These are phyloP conservation scores for Lasiodiplodia hormozganensis DNA, from an alignment of 2,329 filamentous ascomycete species.

Conservation along the genomic window DNA sequence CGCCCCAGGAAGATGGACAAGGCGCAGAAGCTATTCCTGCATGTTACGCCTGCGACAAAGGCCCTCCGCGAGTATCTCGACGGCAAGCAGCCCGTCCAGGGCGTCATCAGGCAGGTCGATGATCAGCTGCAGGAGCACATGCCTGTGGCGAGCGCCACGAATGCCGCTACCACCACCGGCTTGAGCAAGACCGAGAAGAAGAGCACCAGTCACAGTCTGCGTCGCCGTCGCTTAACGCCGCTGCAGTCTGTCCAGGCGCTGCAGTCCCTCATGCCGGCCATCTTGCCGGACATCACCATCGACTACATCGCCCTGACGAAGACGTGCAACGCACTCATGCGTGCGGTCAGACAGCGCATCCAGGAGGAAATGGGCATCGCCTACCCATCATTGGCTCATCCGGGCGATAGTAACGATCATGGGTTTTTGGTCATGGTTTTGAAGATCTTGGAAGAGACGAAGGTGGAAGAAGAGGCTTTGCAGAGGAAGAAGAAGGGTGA, in stretches of 20 bases:
- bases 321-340: neutral
- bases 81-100: neutral
- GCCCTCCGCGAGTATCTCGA: neutral
- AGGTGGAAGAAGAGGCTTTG: neutral
- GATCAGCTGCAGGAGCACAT: neutral
- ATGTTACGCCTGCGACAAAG: neutral
- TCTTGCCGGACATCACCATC: neutral
- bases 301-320: constrained; percentile 2
- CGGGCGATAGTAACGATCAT: constrained; percentile 3
- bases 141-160: neutral
- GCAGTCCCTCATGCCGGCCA: neutral
- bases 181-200: neutral
- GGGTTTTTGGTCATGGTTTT: neutral
- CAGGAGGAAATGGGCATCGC: neutral
- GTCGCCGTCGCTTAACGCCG: neutral
- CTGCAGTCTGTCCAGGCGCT: neutral
- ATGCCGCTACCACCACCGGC: neutral
- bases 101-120: neutral
- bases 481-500: neutral
- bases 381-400: neutral
- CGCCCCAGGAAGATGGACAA: neutral
- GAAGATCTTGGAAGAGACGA: neutral
- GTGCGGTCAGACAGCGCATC: neutral
- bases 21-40: neutral
- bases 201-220: neutral